Evolutionary conservation across 108 stramenopile genomes (phyloP), one percentile per base, ranked within the genome.

Genomic region (Pseudonitzschia pungens): DNA sequence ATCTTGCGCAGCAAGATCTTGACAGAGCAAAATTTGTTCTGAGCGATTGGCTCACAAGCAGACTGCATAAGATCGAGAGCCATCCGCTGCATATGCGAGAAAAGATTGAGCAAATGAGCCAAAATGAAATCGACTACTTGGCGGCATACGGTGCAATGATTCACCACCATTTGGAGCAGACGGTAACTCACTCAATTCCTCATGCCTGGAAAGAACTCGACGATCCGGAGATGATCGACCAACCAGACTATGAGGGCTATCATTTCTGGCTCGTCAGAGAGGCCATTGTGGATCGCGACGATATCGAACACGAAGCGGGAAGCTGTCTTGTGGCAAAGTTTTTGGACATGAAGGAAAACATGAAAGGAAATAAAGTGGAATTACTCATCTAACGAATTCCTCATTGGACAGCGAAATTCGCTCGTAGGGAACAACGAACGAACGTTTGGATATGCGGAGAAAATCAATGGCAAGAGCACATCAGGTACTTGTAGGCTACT

Each of bases 61-160:
- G 91, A 59, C 82, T 92, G 67, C 70, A 83, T 20, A 92, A 92
- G 74, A 88, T 92, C 45, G 88, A 92, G 75, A 80, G 80, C 12
- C 86, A 89, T 79, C 87, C 88, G 1, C 69, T 92, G 63, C 73
- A 86, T 48, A 88, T 87, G 83, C 57, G 83, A 53, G 80, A 75
- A 48, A 43, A 83, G 75, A 42, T 86, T 14, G 88, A 89, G 75
- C 76, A 81, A 14, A 81, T 92, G 91, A 89, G 88, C 45, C 85
- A 87, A 16, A 60, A 52, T 3, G 74, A 80, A 52, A 52, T 71
- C 18, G 66, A 58, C 24, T 86, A 88, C 65, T 76, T 91, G 21
- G 66, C 69, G 44, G 59, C 77, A 51, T 92, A 89, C 69, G 87
- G 87, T 22, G 74, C 76, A 54, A 75, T 89, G n/a, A 55, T 89